phyloP scores from a whole-genome alignment of 495 filamentous ascomycete genomes.

The Patellaria atrata region DNA sequence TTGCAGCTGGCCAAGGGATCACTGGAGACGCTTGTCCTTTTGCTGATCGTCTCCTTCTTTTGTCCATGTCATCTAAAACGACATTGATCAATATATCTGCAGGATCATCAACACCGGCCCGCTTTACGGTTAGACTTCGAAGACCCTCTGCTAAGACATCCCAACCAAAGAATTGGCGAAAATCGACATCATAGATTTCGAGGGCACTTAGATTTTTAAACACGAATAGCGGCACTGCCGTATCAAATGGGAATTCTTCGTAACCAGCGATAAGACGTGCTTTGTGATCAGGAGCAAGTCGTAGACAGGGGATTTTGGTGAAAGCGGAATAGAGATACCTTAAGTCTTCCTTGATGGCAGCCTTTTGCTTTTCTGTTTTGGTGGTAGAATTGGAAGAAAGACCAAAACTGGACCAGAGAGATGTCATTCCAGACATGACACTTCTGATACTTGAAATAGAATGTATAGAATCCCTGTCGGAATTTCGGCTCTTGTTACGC shows the following conservation, averaged over 20 bases:
- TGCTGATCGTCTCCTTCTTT: constrained; percentile 69
- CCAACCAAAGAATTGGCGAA: constrained; percentile 94
- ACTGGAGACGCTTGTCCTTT: constrained; percentile 70
- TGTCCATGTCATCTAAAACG: constrained; percentile 91
- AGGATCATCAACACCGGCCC: constrained; percentile 76
- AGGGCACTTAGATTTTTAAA: constrained; percentile 93
- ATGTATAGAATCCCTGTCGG: constrained; percentile 79
- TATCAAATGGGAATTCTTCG: constrained; percentile 97
- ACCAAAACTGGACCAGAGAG: constrained; percentile 79
- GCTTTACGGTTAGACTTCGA: constrained; percentile 75
- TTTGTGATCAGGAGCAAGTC: constrained; percentile 76
- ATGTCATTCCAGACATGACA: constrained; percentile 90
- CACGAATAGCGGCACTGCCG: constrained; percentile 82
- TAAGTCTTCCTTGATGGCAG: constrained; percentile 66
- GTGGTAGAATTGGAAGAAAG: constrained; percentile 59
- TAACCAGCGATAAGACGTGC: constrained; percentile 80
- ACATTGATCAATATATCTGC: constrained; percentile 80
- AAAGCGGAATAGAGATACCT: constrained; percentile 97
- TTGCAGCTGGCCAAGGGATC: constrained; percentile 47
- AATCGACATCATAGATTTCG: constrained; percentile 90
- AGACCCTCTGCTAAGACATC: constrained; percentile 84
- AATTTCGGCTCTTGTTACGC: constrained; percentile 55
- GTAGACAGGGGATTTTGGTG: constrained; percentile 90
- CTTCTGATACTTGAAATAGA: constrained; percentile 95
- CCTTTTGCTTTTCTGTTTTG: constrained; percentile 75